These are phyloP conservation scores for Ceratobasidium papillatum DNA, from an alignment of 1,284 basidiomycete genomes.

Conservation along the genomic window DNA sequence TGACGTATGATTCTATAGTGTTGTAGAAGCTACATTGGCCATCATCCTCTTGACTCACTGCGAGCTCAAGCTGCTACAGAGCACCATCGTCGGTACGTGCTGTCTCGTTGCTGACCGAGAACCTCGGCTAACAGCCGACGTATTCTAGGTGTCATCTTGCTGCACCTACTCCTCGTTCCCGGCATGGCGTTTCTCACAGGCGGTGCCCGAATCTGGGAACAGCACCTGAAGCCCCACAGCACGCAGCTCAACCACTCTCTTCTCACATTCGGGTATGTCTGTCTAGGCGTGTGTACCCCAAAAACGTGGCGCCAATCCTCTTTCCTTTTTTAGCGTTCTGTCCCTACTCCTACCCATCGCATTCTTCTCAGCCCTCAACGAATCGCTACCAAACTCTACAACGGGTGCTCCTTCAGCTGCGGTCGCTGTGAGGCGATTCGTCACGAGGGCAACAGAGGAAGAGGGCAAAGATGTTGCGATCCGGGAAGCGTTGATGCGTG, in stretches of 20 bases:
- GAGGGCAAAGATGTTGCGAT: conserved; percentile 17
- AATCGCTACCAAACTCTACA: conserved; percentile 39
- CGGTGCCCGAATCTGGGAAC: conserved; percentile 63
- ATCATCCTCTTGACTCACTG: conserved; percentile 70
- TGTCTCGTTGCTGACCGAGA: too few species aligned
- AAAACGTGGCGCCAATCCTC: neutral
- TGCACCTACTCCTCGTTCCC: conserved; percentile 69
- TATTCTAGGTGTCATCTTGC: conserved; percentile 62
- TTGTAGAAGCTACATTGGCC: conserved; percentile 69
- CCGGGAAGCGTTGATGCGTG: conserved; percentile 24
- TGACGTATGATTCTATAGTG: conserved; percentile 46
- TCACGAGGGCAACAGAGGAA: conserved; percentile 26
- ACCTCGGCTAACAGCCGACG: neutral
- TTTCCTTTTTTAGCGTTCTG: conserved; percentile 59
- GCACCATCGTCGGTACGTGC: conserved; percentile 63
- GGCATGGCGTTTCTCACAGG: conserved; percentile 68
- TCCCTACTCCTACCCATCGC: conserved; percentile 68
- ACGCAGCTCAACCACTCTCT: conserved; percentile 69
- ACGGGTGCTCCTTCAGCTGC: conserved; percentile 26
- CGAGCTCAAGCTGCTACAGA: conserved; percentile 65
- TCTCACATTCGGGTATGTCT: conserved; percentile 66
- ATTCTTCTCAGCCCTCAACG: conserved; percentile 63
- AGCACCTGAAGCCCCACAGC: conserved; percentile 60
- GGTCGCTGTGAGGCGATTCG: neutral
- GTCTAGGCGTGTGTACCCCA: neutral